A percentile compares a stretch with the other conserved stretches of the same genome.
Evolutionary conservation across 768 basidiomycete genomes (phyloP).

Genomic region (Crassisporium funariophilum): DNA sequence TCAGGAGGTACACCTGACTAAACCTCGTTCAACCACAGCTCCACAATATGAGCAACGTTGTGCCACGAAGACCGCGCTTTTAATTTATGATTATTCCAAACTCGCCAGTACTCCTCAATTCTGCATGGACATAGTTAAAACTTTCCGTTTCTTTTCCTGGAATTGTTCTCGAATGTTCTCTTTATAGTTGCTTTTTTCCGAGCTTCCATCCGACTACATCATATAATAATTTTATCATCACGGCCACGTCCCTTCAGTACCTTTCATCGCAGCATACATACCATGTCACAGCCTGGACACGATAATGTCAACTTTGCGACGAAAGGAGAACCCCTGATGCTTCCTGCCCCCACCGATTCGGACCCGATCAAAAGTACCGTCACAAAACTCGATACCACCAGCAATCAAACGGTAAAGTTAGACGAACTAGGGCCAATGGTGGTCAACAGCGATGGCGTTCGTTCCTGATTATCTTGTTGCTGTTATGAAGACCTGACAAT

Average conservation of each 20-base stretch:
- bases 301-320: neutral
- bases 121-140: too few species aligned
- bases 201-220: neutral
- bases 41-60: too few species aligned
- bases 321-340: neutral
- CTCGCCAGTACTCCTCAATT: too few species aligned
- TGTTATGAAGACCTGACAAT: neutral
- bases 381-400: constrained; percentile 6
- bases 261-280: neutral
- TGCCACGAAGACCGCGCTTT: too few species aligned
- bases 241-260: neutral
- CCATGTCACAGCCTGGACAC: neutral
- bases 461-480: constrained; percentile 22
- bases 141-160: neutral
- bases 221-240: constrained; percentile 1
- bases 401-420: constrained; percentile 41
- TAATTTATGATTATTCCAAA: neutral
- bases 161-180: constrained; percentile 19
- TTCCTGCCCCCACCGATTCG: constrained; percentile 8
- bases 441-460: constrained; percentile 66
- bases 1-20: neutral
- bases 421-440: constrained; percentile 69
- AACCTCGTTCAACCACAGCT: neutral
- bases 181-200: neutral
- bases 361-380: neutral